Percentiles rank a stretch among this genome's conserved stretches.
phyloP scores from a whole-genome alignment of 78 protist genomes.

The Polysphondylium violaceum region DNA sequence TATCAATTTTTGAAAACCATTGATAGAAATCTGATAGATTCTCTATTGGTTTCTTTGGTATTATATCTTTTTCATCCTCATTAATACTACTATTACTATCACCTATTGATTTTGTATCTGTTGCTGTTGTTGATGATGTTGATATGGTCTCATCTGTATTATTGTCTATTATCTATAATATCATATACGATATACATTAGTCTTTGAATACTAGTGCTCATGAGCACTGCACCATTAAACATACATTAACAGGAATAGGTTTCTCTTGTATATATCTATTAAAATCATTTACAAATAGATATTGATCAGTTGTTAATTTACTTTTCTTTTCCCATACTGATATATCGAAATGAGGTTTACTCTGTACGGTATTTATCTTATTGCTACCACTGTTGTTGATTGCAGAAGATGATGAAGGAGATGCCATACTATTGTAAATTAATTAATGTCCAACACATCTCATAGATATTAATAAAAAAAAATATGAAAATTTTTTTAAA shows the following conservation, averaged over 20 bases:
- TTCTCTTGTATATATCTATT: neutral
- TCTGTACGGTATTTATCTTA: neutral
- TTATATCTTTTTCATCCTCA: neutral
- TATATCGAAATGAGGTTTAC: slow-evolving; percentile 42
- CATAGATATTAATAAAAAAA: too few species aligned
- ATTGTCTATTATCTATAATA: neutral
- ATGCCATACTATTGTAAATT: too few species aligned
- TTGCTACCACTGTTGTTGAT: neutral
- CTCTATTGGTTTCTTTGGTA: slow-evolving; percentile 51
- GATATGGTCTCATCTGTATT: neutral
- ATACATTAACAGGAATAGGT: slow-evolving; percentile 45
- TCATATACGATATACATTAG: neutral
- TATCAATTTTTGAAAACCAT: slow-evolving; percentile 50
- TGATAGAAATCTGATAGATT: slow-evolving; percentile 54
- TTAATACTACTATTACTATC: neutral
- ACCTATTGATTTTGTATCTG: neutral
- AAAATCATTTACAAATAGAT: slow-evolving; percentile 17
- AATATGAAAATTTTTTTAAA: too few species aligned
- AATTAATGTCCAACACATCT: too few species aligned
- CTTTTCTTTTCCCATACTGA: slow-evolving; percentile 65
- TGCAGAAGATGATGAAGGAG: too few species aligned
- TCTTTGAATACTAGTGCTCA: neutral
- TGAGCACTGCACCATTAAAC: too few species aligned
- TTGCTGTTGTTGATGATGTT: neutral
- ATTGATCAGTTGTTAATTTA: slow-evolving; percentile 44